Conservation (phyloP, 2,329 filamentous ascomycete species). For the Teratosphaeria zuluensis region DNA sequence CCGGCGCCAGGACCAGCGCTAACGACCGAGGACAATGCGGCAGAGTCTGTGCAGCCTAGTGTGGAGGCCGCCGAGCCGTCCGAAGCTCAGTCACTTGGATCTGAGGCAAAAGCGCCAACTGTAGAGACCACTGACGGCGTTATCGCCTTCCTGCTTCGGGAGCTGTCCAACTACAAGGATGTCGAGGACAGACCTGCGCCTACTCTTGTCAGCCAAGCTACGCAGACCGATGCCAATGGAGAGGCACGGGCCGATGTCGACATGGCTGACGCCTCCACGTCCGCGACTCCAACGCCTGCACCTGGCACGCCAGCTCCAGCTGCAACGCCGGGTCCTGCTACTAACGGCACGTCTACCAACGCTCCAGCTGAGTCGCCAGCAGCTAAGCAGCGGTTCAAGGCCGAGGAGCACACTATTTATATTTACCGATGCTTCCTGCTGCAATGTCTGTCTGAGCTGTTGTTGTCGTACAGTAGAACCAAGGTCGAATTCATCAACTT, state of each 20-base stretch:
- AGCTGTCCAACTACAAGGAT: conserved; percentile 83
- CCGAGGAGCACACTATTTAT: conserved; percentile 89
- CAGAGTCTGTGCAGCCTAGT: conserved; percentile 30
- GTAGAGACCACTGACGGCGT: conserved; percentile 92
- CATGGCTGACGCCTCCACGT: conserved; percentile 33
- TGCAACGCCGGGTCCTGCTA: conserved; percentile 24
- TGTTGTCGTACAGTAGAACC: conserved; percentile 83
- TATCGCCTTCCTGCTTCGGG: conserved; percentile 86
- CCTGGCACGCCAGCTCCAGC: conserved; percentile 5
- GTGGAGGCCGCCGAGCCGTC: conserved; percentile 16
- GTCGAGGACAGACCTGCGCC: conserved; percentile 69
- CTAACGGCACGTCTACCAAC: conserved; percentile 1
- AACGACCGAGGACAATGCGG: conserved; percentile 14
- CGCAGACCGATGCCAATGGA: conserved; percentile 31
- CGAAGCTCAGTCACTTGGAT: conserved; percentile 51
- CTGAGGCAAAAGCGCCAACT: conserved; percentile 69
- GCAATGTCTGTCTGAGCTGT: conserved; percentile 79
- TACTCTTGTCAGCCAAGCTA: conserved; percentile 31
- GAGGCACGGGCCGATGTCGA: conserved; percentile 39
- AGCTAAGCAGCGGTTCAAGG: conserved; percentile 70
- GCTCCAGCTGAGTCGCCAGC: conserved; percentile 35
- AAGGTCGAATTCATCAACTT: conserved; percentile 99
- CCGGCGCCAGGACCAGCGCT: conserved; percentile 9
- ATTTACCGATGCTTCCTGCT: conserved; percentile 93
- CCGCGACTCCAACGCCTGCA: conserved; percentile 3